Conservation (phyloP, 106 monocot species). For the Phalaenopsis aphrodite region DNA sequence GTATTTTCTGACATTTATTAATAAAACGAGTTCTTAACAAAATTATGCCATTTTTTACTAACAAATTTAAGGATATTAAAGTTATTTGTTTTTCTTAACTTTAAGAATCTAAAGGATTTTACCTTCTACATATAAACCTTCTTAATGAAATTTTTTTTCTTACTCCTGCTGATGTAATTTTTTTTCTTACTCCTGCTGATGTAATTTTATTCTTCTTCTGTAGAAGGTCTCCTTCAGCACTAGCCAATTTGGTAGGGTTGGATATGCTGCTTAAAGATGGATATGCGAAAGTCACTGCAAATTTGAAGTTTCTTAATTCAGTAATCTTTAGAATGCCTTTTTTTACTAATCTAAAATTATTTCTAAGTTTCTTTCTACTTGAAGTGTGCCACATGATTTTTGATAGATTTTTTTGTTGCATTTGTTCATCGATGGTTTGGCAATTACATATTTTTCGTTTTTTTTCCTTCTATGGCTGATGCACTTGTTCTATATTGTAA, state of each 20-base stretch:
- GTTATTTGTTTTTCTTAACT: conserved; percentile 1
- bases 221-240: conserved; percentile 73
- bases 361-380: background rate
- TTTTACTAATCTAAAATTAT: background rate
- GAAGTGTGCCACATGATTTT: background rate
- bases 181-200: conserved; percentile 4
- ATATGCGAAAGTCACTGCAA: conserved; percentile 73
- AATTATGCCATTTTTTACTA: background rate
- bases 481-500: background rate
- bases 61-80: background rate
- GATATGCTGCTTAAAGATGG: conserved; percentile 72
- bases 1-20: conserved; percentile 20
- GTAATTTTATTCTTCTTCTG: conserved; percentile 6
- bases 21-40: background rate
- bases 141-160: background rate
- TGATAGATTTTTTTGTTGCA: background rate
- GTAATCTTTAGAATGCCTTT: conserved; percentile 25
- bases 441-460: background rate
- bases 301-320: conserved; percentile 73
- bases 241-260: conserved; percentile 65
- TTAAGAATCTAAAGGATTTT: background rate
- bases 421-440: background rate
- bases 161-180: conserved; percentile 1
- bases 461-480: background rate
- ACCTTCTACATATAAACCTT: background rate